Evolutionary conservation across 306 rosid species (phyloP).

Genomic region (Prosopis cineraria): DNA sequence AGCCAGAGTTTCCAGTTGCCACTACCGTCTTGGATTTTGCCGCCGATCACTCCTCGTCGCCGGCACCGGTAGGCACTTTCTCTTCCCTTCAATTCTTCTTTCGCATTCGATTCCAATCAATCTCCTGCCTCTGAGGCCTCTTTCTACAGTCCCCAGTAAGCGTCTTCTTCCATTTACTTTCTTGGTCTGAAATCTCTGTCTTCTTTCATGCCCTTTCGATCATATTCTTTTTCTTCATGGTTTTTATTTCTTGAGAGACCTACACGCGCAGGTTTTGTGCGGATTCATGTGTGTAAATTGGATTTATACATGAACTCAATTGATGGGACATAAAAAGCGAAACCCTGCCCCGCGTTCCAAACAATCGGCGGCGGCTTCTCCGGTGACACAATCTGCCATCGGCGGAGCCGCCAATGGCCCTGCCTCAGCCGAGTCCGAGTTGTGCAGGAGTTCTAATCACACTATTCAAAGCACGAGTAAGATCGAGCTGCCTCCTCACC

Average conservation of each 20-base stretch:
- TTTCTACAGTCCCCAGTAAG: conserved; percentile 39
- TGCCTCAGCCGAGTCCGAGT: conserved; percentile 37
- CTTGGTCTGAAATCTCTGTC: background rate
- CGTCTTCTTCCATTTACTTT: background rate
- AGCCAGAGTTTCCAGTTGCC: conserved; percentile 9
- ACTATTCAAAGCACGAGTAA: conserved; percentile 36
- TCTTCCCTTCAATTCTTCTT: conserved; percentile 5
- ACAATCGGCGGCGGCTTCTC: conserved; percentile 58
- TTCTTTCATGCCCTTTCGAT: background rate
- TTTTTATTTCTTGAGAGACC: background rate
- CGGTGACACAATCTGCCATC: conserved; percentile 47
- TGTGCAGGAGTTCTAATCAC: conserved; percentile 30
- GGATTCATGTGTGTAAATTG: conserved; percentile 63
- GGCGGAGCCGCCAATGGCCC: conserved; percentile 56
- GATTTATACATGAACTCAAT: conserved; percentile 55
- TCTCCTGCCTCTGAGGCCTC: conserved; percentile 8
- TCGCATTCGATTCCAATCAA: conserved; percentile 4
- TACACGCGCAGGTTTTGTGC: background rate
- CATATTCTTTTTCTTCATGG: background rate
- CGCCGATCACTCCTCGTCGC: conserved; percentile 52
- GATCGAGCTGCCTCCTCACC: conserved; percentile 56
- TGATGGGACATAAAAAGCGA: conserved; percentile 93
- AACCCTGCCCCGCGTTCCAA: conserved; percentile 64
- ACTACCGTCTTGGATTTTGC: conserved; percentile 38
- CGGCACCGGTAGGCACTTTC: conserved; percentile 15